Evolutionary conservation across 345 rosid species (phyloP), one percentile per base, ranked within the genome.

Genomic region (Carallia brachiata): DNA sequence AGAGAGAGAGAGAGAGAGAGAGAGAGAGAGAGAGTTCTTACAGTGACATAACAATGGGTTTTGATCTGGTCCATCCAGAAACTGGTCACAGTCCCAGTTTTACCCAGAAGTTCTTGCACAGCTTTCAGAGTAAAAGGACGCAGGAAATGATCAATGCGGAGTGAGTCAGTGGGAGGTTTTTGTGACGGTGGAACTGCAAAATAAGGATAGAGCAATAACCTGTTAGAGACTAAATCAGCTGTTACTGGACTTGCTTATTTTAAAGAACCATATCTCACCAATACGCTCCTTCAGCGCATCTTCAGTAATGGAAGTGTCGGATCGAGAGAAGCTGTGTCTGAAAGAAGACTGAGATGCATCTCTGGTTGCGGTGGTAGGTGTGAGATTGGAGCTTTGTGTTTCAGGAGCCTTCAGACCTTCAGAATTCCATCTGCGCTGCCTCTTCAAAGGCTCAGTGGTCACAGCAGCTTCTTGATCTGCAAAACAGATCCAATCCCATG

Each of bases 41-140:
- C 99, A 47, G 88, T 83, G 37, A 92, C 92, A 67, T 79, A 95
- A 85, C 99, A 95, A 83, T 95, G 99, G 44, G 99, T 95, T 84
- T 95, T 95, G 66, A 95, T 95, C 47, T 89, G 84, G 61, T 95
- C 97, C 99, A 95, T 95, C 99, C 99, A 95, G 84, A 95, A 96
- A 79, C 83, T 81, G 36, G 85, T 74, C 53, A 90, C 82, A 15
- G 67, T 80, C 69, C 99, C 98, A 32, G 97, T 92, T 81, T 89
- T 89, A 28, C 93, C 96, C 34, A 96, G 76, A 70, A 96, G 95
- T 80, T 90, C 99, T 73, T 96, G 98, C 66, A 92, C 98, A 83
- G 99, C 98, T 74, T 89, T 92, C 78, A 96, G 81, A 6, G 99
- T 96, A 68, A 96, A 96, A 28, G 99, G 99, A 67, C 99, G 96